phyloP scores from a whole-genome alignment of 2,329 filamentous ascomycete species.

The Hymenoscyphus fructigenus region DNA sequence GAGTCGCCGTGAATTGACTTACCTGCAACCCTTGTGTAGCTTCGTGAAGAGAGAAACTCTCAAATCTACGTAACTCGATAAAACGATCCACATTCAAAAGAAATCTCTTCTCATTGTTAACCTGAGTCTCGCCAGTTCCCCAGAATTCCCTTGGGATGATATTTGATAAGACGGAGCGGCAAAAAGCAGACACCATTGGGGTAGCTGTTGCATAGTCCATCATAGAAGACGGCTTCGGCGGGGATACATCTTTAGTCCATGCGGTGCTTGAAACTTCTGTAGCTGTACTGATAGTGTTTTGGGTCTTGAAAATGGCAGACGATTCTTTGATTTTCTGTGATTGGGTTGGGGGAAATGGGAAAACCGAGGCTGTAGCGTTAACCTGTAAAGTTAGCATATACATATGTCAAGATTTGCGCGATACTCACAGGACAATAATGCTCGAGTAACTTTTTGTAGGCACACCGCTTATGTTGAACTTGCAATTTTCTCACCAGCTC shows the following conservation, averaged over 20 bases:
- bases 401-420: neutral
- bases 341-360: constrained; percentile 5
- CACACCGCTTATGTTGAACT: constrained; percentile 68
- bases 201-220: constrained; percentile 67
- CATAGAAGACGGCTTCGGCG: constrained; percentile 40
- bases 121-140: constrained; percentile 55
- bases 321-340: constrained; percentile 23
- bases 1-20: constrained; percentile 23
- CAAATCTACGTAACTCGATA: constrained; percentile 74
- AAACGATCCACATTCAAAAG: constrained; percentile 75
- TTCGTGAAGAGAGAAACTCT: constrained; percentile 77
- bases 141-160: constrained; percentile 76
- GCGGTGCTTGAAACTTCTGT: constrained; percentile 12
- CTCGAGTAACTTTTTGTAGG: constrained; percentile 74
- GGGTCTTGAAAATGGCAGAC: constrained; percentile 29
- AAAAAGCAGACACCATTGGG: constrained; percentile 79
- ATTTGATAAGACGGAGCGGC: constrained; percentile 69
- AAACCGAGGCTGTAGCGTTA: constrained; percentile 6
- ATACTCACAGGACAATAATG: constrained; percentile 70
- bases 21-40: constrained; percentile 75
- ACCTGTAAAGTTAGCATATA: constrained; percentile 20
- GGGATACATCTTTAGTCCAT: constrained; percentile 38
- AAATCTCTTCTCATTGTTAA: constrained; percentile 61
- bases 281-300: constrained; percentile 16
- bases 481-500: constrained; percentile 68